Conservation (phyloP, 805 yeast genomes). For the Ogataea parapolymorpha region DNA sequence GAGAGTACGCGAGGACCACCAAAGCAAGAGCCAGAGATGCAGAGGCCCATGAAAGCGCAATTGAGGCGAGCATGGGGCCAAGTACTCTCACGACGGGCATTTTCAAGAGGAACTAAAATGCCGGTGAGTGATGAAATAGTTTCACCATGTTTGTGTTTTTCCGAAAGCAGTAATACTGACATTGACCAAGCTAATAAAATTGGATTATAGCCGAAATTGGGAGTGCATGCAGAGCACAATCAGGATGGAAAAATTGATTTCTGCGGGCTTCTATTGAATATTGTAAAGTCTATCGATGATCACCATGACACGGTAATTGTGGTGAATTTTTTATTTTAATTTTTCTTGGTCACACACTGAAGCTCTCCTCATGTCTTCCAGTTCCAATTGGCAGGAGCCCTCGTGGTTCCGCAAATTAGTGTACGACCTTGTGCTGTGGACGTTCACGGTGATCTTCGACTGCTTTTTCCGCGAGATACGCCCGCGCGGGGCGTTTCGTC, state of each 20-base stretch:
- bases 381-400: constrained; percentile 35
- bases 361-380: constrained; percentile 2
- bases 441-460: constrained; percentile 42
- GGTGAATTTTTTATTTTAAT: neutral
- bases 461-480: constrained; percentile 74
- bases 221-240: neutral
- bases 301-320: neutral
- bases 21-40: constrained; percentile 14
- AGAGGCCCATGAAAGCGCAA: constrained; percentile 9
- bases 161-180: constrained; percentile 5
- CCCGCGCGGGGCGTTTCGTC: constrained; percentile 64
- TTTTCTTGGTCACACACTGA: constrained; percentile 2
- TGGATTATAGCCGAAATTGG: neutral
- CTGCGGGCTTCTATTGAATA: neutral
- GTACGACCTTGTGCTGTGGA: constrained; percentile 53
- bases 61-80: constrained; percentile 8
- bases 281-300: neutral
- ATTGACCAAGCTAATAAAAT: neutral
- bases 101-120: neutral
- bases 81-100: constrained; percentile 2
- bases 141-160: constrained; percentile 4
- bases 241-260: neutral
- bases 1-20: constrained; percentile 3
- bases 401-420: constrained; percentile 36
- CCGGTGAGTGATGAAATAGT: constrained; percentile 4